phyloP scores from a whole-genome alignment of 139 green algal species.

The Bryopsis sp. region DNA sequence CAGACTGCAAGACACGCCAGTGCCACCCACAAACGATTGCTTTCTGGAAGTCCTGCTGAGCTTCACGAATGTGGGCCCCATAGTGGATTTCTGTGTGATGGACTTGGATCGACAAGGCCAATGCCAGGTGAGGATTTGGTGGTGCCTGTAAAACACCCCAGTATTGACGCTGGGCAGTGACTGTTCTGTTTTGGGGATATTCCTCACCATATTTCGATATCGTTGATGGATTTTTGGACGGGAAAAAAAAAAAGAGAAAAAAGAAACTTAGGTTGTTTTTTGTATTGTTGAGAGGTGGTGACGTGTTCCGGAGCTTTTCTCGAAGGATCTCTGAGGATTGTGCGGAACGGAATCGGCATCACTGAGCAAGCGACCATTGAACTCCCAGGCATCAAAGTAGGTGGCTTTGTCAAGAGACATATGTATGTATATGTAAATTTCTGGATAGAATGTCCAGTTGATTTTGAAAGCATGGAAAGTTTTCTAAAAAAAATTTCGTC shows the following conservation, averaged over 20 bases:
- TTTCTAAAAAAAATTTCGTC: no score
- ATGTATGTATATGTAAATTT: no score
- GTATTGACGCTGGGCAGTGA: background rate
- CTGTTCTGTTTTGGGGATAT: no score
- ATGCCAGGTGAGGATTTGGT: constrained; percentile 55
- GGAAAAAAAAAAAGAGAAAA: no score
- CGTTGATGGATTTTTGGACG: no score
- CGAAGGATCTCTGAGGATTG: constrained; percentile 78
- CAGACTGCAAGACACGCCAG: constrained; percentile 26
- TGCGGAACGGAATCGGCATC: constrained; percentile 97
- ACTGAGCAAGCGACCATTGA: constrained; percentile 67
- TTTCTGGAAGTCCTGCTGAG: constrained; percentile 74
- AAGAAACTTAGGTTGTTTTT: no score
- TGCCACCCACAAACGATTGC: background rate
- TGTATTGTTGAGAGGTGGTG: constrained; percentile 54
- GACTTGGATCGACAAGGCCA: constrained; percentile 93
- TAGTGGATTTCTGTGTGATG: constrained; percentile 90
- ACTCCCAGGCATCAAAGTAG: constrained; percentile 26
- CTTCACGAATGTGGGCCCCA: constrained; percentile 86
- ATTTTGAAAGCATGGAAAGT: no score
- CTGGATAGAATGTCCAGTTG: no score
- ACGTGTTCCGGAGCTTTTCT: constrained; percentile 66
- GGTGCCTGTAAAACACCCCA: background rate
- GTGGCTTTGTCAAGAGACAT: background rate
- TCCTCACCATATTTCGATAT: no score